Base-by-base conservation (phyloP, 2,329 filamentous ascomycete species). In the Macrophomina pseudophaseolina region DNA sequence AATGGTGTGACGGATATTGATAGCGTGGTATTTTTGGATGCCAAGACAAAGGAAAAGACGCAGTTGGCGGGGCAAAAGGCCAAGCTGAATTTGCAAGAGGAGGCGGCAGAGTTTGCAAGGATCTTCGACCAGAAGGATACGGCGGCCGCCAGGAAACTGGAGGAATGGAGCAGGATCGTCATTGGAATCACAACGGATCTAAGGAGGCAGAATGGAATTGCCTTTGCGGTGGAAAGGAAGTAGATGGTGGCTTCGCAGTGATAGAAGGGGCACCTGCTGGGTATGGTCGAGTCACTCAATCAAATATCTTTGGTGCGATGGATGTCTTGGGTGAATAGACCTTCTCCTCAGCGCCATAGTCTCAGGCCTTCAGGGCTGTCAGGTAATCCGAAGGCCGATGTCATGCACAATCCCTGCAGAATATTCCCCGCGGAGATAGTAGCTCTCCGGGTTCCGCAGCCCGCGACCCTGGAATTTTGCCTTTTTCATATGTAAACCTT, bases 1-100 rank as follows among this genome's bases (percentile, higher is more conserved):
- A 81, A 82, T 46, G 77, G 71, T 0, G 80, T 82, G 16, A 81
- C 82, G 56, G 82, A 84, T 68, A 81, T 84, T 54, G 75, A 76
- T 51, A 76, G 71, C 30, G 72, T 84, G 42, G 75, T 72, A 58
- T 75, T 80, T 38, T 77, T 75, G 74, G 77, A 82, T 69, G 76
- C 80, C n/a, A 78, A 75, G 73, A 80, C 71, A 9, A 83, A 84
- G 71, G 62, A 49, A 73, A 73, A 72, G 67, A 79, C 70, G 42
- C 73, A 81, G 68, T 69, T 83, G 48, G 79, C 75, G 2, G 76
- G 76, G 3, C 69, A 74, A 63, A 77, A 79, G 72, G 78, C 77
- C 65, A 76, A 78, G 67, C 70, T 82, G 44, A 84, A 83, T 68
- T 72, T 84, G 74, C 75, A 79, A 68, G 82, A 82, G 69, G 82